Conservation (phyloP, 164 flowering plant genomes). For the Tinospora cordifolia region DNA sequence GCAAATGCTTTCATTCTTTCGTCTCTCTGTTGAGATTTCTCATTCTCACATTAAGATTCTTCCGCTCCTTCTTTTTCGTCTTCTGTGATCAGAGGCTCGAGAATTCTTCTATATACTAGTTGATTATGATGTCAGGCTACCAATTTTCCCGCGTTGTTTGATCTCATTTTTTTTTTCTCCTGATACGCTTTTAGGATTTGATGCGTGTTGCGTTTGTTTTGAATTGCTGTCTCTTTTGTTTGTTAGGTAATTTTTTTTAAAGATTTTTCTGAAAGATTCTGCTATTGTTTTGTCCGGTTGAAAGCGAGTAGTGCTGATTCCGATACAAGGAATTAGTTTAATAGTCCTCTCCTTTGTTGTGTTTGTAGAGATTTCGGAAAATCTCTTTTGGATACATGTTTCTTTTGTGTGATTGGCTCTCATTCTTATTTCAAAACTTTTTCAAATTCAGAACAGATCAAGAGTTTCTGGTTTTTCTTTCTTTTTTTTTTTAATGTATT, state of each 20-base stretch:
- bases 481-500: no score
- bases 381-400: not conserved
- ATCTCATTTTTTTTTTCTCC: not conserved
- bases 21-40: not conserved
- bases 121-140: not conserved
- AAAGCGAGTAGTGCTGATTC: not conserved
- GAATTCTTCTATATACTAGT: no score
- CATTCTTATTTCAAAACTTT: no score
- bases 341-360: no score
- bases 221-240: not conserved
- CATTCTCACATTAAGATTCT: not conserved
- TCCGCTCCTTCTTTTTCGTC: no score
- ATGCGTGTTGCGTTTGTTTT: not conserved
- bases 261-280: not conserved
- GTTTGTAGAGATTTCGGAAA: not conserved
- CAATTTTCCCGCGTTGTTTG: not conserved
- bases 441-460: not conserved
- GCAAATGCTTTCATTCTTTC: not conserved
- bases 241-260: not conserved
- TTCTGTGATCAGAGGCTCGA: not conserved
- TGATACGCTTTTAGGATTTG: not conserved
- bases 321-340: not conserved
- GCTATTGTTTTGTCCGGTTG: not conserved
- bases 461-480: not conserved
- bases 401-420: no score